A percentile compares a stretch with the other conserved stretches of the same genome.
Evolutionary conservation across 805 yeast genomes (phyloP).

Genomic region (Scheffersomyces ergatensis): DNA sequence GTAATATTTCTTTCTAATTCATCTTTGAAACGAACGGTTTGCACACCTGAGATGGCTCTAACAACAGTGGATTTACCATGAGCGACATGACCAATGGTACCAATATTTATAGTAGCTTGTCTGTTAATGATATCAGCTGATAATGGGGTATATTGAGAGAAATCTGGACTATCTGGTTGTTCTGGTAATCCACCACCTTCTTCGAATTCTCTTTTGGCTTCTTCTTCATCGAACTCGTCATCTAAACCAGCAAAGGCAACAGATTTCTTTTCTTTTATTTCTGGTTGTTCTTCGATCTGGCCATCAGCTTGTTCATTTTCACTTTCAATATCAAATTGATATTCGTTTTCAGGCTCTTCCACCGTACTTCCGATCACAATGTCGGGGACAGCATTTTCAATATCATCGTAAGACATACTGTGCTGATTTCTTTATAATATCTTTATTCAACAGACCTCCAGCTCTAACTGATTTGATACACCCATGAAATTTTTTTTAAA

Average conservation of each 20-base stretch:
- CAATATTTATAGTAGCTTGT: slow-evolving; percentile 98
- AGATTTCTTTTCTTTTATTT: slow-evolving; percentile 52
- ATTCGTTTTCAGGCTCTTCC: slow-evolving; percentile 36
- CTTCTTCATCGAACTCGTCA: slow-evolving; percentile 70
- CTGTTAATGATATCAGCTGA: slow-evolving; percentile 95
- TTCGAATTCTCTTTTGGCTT: slow-evolving; percentile 80
- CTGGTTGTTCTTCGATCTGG: slow-evolving; percentile 31
- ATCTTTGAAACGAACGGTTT: slow-evolving; percentile 98
- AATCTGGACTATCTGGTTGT: slow-evolving; percentile 90
- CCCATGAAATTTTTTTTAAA: neutral
- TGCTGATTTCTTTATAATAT: too few species aligned
- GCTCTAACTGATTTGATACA: too few species aligned
- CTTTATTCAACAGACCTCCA: too few species aligned
- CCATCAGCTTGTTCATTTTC: slow-evolving; percentile 41
- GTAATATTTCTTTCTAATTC: slow-evolving; percentile 99
- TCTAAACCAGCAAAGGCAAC: slow-evolving; percentile 80
- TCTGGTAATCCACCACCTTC: slow-evolving; percentile 99
- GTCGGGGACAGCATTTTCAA: slow-evolving; percentile 83
- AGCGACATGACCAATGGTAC: slow-evolving; percentile 95
- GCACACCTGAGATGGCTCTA: slow-evolving; percentile 96
- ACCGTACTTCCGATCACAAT: slow-evolving; percentile 66
- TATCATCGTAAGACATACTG: slow-evolving; percentile 67
- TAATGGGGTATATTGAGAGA: slow-evolving; percentile 75
- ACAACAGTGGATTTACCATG: slow-evolving; percentile 95
- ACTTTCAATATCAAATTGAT: slow-evolving; percentile 50